Evolutionary conservation across 2,329 filamentous ascomycete species (phyloP).

Genomic region (Diaporthe eres): DNA sequence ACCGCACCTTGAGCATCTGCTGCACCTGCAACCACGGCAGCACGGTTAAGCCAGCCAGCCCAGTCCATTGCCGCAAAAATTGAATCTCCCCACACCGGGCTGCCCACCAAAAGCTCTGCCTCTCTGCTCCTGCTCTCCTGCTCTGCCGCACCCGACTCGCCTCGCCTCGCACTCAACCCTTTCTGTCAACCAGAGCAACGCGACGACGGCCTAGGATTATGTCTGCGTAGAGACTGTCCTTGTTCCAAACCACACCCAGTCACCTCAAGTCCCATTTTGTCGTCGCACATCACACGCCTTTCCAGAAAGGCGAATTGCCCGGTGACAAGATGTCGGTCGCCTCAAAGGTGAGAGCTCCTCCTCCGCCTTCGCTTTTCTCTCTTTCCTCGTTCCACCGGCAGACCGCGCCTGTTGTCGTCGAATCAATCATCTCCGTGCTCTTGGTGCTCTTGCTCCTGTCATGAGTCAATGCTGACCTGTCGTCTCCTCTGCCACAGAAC

Average conservation of each 20-base stretch:
- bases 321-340: constrained; percentile 74
- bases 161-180: constrained; percentile 36
- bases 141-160: constrained; percentile 21
- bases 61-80: constrained; percentile 40
- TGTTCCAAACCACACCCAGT: constrained; percentile 29
- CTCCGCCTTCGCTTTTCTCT: constrained; percentile 13
- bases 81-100: constrained; percentile 39
- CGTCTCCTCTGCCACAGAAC: constrained; percentile 73
- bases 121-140: constrained; percentile 31
- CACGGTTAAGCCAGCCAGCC: constrained; percentile 23
- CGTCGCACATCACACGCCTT: constrained; percentile 58
- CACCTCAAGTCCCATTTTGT: constrained; percentile 41
- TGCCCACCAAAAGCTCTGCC: constrained; percentile 39
- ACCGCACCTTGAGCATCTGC: neutral
- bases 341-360: constrained; percentile 66
- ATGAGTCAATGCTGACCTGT: constrained; percentile 33
- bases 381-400: neutral
- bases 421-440: neutral
- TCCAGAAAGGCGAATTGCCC: constrained; percentile 65
- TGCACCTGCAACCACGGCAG: constrained; percentile 25
- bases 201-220: constrained; percentile 40
- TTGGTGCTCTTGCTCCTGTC: neutral
- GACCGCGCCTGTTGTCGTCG: constrained; percentile 22
- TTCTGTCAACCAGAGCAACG: constrained; percentile 38
- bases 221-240: constrained; percentile 40